These are phyloP conservation scores for Calonectria naviculata DNA, from an alignment of 2,329 filamentous ascomycete species.

Conservation along the genomic window DNA sequence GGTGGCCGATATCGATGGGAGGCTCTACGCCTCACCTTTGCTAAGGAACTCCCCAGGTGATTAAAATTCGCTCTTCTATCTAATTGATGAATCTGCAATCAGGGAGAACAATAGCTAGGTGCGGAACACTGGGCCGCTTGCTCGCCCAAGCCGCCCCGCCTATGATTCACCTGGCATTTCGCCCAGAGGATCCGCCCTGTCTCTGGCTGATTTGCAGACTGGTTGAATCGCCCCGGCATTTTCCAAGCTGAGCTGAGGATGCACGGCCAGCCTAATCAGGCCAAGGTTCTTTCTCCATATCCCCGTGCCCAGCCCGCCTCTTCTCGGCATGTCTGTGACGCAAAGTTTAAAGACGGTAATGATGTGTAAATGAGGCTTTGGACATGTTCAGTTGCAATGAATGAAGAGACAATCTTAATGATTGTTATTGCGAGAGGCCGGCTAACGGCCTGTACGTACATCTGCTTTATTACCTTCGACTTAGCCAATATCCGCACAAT, in stretches of 20 bases:
- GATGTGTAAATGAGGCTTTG: neutral
- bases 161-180: slow-evolving; percentile 13
- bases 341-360: neutral
- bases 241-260: slow-evolving; percentile 11
- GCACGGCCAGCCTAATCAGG: slow-evolving; percentile 21
- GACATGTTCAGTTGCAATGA: neutral
- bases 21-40: neutral
- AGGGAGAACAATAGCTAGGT: neutral
- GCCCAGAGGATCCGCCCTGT: neutral
- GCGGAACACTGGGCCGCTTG: neutral
- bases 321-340: neutral
- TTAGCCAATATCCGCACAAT: neutral
- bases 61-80: neutral
- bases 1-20: neutral
- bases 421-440: neutral
- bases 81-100: neutral
- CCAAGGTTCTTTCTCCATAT: slow-evolving; percentile 8
- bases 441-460: neutral
- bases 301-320: neutral
- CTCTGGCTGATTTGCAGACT: neutral
- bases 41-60: neutral
- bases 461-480: neutral
- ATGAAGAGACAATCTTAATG: too few species aligned
- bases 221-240: neutral
- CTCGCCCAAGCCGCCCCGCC: neutral